A percentile compares a stretch with the other conserved stretches of the same genome.
These are phyloP conservation scores for Ampelomyces quisqualis DNA, from an alignment of 2,329 filamentous ascomycete species.

Conservation along the genomic window DNA sequence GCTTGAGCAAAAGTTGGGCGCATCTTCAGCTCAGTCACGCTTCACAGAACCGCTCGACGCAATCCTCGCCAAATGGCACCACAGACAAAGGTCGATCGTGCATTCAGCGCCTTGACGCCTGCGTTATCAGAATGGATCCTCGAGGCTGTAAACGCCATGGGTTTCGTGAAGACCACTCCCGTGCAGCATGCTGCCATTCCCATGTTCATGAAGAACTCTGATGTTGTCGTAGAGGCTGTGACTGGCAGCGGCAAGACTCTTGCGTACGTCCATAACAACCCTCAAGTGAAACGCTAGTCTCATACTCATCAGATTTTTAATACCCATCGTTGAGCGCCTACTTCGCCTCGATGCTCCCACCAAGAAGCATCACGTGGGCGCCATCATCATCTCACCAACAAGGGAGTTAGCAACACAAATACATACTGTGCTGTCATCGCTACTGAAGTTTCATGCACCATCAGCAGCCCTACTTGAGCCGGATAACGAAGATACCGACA, in stretches of 20 bases:
- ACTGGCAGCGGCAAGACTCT: conserved; percentile 42
- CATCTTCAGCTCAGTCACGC: conserved; percentile 2
- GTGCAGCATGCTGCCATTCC: conserved; percentile 93
- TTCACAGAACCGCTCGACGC: too few relatives aligned
- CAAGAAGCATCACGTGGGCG: conserved; percentile 85
- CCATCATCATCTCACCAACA: conserved; percentile 89
- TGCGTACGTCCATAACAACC: conserved; percentile 18
- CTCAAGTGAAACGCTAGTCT: too few relatives aligned
- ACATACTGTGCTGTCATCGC: conserved; percentile 71
- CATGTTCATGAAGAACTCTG: conserved; percentile 84
- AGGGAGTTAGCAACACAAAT: conserved; percentile 92
- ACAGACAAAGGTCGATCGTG: conserved; percentile 44
- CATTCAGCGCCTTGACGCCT: conserved; percentile 70
- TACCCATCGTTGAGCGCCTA: conserved; percentile 80
- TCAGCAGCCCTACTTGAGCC: conserved; percentile 69
- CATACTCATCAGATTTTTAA: conserved; percentile 58
- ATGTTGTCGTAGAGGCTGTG: conserved; percentile 80
- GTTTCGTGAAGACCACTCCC: conserved; percentile 84
- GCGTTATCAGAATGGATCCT: conserved; percentile 79
- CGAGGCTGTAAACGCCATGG: conserved; percentile 80
- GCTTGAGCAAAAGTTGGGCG: conserved; percentile 15
- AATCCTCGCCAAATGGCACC: conserved; percentile 31
- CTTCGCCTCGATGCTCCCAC: conserved; percentile 77
- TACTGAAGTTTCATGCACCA: conserved; percentile 79
- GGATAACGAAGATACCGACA: conserved; percentile 47